A percentile compares a stretch with the other conserved stretches of the same genome.
Evolutionary conservation across 805 yeast genomes (phyloP).

Genomic region (Pichia manshurica): DNA sequence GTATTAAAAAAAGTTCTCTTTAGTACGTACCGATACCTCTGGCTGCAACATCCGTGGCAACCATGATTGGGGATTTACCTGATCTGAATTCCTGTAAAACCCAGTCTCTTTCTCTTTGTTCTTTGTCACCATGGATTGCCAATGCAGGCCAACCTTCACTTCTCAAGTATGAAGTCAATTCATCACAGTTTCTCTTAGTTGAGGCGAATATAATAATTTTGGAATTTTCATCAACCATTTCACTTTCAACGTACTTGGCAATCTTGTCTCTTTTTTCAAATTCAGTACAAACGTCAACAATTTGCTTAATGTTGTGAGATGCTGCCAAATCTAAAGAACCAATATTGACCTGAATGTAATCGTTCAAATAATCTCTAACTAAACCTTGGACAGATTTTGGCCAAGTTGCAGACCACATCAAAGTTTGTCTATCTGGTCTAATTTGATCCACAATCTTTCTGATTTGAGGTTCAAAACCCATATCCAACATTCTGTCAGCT

Average conservation of each 20-base stretch:
- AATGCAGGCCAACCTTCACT: constrained; percentile 98
- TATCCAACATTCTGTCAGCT: constrained; percentile 99
- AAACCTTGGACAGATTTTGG: constrained; percentile 95
- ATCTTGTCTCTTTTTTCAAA: constrained; percentile 93
- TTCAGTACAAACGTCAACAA: constrained; percentile 85
- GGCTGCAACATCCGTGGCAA: constrained; percentile 99
- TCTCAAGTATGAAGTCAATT: constrained; percentile 83
- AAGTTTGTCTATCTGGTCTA: constrained; percentile 98
- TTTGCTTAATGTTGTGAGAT: constrained; percentile 90
- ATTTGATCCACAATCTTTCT: constrained; percentile 94
- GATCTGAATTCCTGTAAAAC: constrained; percentile 86
- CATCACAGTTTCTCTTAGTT: constrained; percentile 98
- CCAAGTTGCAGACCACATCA: constrained; percentile 99
- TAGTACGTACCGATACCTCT: constrained; percentile 96
- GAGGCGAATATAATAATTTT: constrained; percentile 88
- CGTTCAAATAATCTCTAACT: constrained; percentile 85
- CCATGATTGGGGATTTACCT: constrained; percentile 95
- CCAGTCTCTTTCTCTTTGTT: constrained; percentile 98
- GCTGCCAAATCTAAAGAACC: constrained; percentile 96
- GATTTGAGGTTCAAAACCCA: constrained; percentile 99
- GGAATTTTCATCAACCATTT: constrained; percentile 64
- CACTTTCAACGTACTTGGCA: constrained; percentile 73
- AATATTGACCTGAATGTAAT: constrained; percentile 92
- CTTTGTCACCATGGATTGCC: constrained; percentile 98
- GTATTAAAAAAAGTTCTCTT: constrained; percentile 15